These are phyloP conservation scores for Immersiporthe knoxdaviesiana DNA, from an alignment of 2,329 filamentous ascomycete species.

Conservation along the genomic window DNA sequence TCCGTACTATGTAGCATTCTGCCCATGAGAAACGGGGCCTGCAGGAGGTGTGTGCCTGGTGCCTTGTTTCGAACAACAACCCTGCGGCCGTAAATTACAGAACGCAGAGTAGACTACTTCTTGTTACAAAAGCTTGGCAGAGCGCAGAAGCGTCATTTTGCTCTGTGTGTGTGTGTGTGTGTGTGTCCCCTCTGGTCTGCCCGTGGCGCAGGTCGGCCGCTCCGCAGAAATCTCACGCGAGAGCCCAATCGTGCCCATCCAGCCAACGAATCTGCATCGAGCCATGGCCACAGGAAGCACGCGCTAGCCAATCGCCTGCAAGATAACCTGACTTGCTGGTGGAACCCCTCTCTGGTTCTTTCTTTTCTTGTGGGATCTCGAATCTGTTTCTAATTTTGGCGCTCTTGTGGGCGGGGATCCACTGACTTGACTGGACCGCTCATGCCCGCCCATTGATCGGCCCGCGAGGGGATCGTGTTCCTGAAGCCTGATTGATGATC, in stretches of 20 bases:
- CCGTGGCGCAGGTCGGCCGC: not conserved
- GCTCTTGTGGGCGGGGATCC: not conserved
- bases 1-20: no score
- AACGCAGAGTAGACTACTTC: not conserved
- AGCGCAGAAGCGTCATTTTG: not conserved
- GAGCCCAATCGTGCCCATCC: no score
- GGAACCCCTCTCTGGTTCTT: not conserved
- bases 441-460: not conserved
- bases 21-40: not conserved
- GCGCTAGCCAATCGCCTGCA: not conserved
- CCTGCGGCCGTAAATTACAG: not conserved
- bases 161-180: no score
- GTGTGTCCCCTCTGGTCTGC: not conserved
- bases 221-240: slow-evolving; percentile 7
- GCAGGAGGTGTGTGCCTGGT: slow-evolving; percentile 8
- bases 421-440: not conserved
- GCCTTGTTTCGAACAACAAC: slow-evolving; percentile 1
- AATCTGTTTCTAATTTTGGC: slow-evolving; percentile 7
- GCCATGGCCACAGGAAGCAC: not conserved
- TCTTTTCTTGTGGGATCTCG: not conserved
- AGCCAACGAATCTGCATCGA: not conserved
- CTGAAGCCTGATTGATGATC: not conserved
- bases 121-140: not conserved
- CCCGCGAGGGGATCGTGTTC: not conserved
- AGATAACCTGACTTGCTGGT: not conserved